Evolutionary conservation across 192 early-diverging fungal species (phyloP).

Genomic region (Entomortierella chlamydospora): DNA sequence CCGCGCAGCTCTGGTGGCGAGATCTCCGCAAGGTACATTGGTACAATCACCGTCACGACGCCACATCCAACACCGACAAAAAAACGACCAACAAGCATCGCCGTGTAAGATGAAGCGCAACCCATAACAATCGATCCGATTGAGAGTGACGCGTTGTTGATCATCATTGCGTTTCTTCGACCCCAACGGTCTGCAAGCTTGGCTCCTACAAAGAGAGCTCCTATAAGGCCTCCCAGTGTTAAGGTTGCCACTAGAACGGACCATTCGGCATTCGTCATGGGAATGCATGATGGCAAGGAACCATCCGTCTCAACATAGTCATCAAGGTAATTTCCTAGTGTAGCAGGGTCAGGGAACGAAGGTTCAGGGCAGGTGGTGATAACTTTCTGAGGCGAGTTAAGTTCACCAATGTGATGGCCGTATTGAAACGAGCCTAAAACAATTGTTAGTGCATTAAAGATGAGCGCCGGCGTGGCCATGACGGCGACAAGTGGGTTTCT

Average conservation of each 20-base stretch:
- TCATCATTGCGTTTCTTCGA: slow-evolving; percentile 72
- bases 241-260: slow-evolving; percentile 68
- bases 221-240: slow-evolving; percentile 80
- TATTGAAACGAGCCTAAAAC: slow-evolving; percentile 66
- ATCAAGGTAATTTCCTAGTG: slow-evolving; percentile 1
- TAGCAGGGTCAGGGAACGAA: background rate
- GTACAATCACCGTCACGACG: slow-evolving; percentile 78
- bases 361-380: slow-evolving; percentile 58
- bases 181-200: slow-evolving; percentile 74
- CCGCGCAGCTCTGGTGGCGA: slow-evolving; percentile 78
- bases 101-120: slow-evolving; percentile 59
- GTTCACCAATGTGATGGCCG: slow-evolving; percentile 71
- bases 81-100: slow-evolving; percentile 75
- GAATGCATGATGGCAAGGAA: slow-evolving; percentile 72
- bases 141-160: slow-evolving; percentile 73
- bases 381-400: slow-evolving; percentile 66
- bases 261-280: slow-evolving; percentile 72
- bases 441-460: slow-evolving; percentile 56
- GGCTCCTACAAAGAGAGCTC: slow-evolving; percentile 74
- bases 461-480: slow-evolving; percentile 53
- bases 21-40: slow-evolving; percentile 84
- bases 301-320: slow-evolving; percentile 14
- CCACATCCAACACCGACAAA: slow-evolving; percentile 84
- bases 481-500: background rate
- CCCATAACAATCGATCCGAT: slow-evolving; percentile 73